phyloP scores from a whole-genome alignment of 345 rosid species.

The Camelina neglecta region DNA sequence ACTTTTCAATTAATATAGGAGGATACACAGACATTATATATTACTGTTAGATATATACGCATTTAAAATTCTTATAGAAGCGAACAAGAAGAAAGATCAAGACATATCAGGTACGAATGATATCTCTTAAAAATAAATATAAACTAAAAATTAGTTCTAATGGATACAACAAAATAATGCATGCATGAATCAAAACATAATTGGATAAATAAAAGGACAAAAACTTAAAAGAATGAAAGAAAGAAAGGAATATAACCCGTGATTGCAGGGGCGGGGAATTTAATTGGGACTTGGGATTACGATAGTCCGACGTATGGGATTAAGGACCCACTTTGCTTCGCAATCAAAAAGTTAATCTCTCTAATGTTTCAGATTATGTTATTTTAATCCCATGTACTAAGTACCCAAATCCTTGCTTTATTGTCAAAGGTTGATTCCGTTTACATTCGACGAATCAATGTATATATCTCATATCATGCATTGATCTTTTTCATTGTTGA shows the following conservation, averaged over 20 bases:
- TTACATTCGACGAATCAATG: constrained; percentile 19
- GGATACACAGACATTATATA: too few species aligned
- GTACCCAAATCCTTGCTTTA: constrained; percentile 11
- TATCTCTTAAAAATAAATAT: background rate
- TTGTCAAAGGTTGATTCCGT: constrained; percentile 38
- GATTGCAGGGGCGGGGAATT: constrained; percentile 34
- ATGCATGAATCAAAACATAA: background rate
- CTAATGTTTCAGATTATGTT: constrained; percentile 24
- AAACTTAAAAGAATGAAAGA: background rate
- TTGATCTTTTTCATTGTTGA: constrained; percentile 14
- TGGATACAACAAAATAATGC: background rate
- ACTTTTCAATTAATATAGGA: too few species aligned
- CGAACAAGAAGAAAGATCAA: background rate
- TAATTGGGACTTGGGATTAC: constrained; percentile 10
- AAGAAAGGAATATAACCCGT: constrained; percentile 33
- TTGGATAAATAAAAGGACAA: background rate
- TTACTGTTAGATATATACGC: too few species aligned
- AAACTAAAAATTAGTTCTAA: background rate
- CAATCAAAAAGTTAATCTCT: background rate
- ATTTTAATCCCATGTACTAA: constrained; percentile 40
- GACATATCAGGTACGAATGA: background rate
- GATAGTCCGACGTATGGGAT: constrained; percentile 12
- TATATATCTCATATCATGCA: background rate
- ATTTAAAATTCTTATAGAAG: background rate
- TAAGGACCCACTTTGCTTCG: constrained; percentile 29